Percentiles rank a stretch among this genome's conserved stretches.
phyloP scores from a whole-genome alignment of 306 rosid species.

The Heteromeles arbutifolia region DNA sequence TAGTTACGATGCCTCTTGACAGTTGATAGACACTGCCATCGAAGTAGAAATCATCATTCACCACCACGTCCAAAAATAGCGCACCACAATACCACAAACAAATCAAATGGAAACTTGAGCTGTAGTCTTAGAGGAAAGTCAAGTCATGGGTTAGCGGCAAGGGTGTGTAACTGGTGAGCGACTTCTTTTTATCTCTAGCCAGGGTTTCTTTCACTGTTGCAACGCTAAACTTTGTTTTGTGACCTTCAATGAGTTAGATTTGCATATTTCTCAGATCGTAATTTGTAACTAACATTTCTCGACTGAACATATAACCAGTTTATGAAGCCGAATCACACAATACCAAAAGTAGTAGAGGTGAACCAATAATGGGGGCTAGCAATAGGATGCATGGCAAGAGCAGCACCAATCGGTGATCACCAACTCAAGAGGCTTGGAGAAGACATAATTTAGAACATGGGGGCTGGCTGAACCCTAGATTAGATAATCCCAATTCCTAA shows the following conservation, averaged over 20 bases:
- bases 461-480: background rate
- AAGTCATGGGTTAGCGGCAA: background rate
- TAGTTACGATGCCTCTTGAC: background rate
- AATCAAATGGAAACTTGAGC: background rate
- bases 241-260: background rate
- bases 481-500: background rate
- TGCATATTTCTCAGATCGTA: background rate
- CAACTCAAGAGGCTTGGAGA: background rate
- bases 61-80: background rate
- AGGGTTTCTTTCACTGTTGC: background rate
- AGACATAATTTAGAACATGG: background rate
- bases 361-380: background rate
- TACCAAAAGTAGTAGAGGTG: background rate
- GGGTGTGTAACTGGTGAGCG: background rate
- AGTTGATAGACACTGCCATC: too few relatives aligned
- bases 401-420: background rate
- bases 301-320: background rate
- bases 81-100: background rate
- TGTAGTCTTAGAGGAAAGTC: background rate
- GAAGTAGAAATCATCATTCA: background rate
- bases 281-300: background rate
- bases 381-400: background rate
- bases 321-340: background rate
- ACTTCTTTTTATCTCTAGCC: background rate
- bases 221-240: background rate